Base-by-base conservation (phyloP, 2,329 filamentous ascomycete species). In the Pezicula carpinea region DNA sequence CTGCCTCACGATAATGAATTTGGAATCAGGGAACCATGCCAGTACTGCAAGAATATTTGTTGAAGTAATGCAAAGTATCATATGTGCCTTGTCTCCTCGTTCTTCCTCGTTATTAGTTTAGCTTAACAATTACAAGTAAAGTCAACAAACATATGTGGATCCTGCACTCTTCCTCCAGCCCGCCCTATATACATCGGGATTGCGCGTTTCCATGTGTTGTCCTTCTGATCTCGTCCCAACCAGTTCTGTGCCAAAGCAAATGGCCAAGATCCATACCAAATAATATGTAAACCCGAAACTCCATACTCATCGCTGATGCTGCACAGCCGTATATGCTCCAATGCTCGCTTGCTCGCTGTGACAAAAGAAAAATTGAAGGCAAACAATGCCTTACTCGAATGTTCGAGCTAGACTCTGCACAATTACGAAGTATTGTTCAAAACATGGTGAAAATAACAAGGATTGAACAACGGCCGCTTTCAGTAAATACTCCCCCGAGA, bases 401-500 rank as follows among this genome's bases (percentile, higher is more conserved):
- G 26, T 11, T 10, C 26, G 26, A 26, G 2, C 26, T 29, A 29
- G 26, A 10, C 5, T 29, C 6, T 7, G 14, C 38, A 45, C 8
- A 51, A 36, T 35, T 26, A n/a, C n/a, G n/a, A n/a, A n/a, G n/a
- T n/a, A 13, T 36, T 18, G 19, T 33, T n/a, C n/a, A 22, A 15
- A 43, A 35, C 33, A 47, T 22, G 31, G 21, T 22, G 43, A 15
- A 31, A 38, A 36, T 36, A 22, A 31, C 18, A 47, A 10, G 39
- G 17, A 32, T n/a, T 11, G 3, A 29, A 11, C 5, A 29, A 29
- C 13, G 21, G 10, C 17, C 29, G 22, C 15, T 15, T 31, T 53
- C 41, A 57, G 15, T 53, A 47, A 29, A 59, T 13, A 44, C 60
- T 63, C 19, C 54, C 53, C 42, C 59, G 51, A 31, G 55, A 54